phyloP scores from a whole-genome alignment of 257 asterid genomes.

The Voacanga thouarsii region DNA sequence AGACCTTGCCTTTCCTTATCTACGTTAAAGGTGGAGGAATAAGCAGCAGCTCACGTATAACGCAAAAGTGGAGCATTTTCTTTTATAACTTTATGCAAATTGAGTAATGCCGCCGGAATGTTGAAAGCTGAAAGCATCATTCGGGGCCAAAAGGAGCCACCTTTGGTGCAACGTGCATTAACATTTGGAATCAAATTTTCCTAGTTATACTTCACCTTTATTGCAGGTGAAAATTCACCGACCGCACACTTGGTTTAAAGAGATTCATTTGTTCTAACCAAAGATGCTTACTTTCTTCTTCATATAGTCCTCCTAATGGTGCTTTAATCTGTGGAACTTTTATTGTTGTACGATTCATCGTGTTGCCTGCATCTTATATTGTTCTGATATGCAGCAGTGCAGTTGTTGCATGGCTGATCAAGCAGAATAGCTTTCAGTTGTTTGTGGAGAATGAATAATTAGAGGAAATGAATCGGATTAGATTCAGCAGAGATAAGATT shows the following conservation, averaged over 20 bases:
- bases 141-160: too few relatives aligned
- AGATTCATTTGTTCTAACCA: too few relatives aligned
- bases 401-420: too few relatives aligned
- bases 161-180: background rate
- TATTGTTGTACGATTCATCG: too few relatives aligned
- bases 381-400: too few relatives aligned
- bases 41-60: slow-evolving; percentile 7
- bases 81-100: slow-evolving; percentile 18
- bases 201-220: background rate
- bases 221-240: background rate
- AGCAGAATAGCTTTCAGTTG: too few relatives aligned
- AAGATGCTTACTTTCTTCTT: too few relatives aligned
- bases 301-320: too few relatives aligned
- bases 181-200: background rate
- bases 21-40: slow-evolving; percentile 11
- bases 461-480: too few relatives aligned
- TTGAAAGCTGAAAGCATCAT: slow-evolving; percentile 20
- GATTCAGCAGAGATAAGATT: background rate
- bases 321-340: too few relatives aligned
- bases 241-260: background rate
- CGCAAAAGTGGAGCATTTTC: slow-evolving; percentile 16
- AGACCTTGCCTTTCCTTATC: background rate
- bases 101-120: slow-evolving; percentile 18
- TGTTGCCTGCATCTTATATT: too few relatives aligned
- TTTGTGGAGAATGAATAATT: too few relatives aligned